Conservation (phyloP, 2,329 filamentous ascomycete species). For the Fusarium heterosporum region DNA sequence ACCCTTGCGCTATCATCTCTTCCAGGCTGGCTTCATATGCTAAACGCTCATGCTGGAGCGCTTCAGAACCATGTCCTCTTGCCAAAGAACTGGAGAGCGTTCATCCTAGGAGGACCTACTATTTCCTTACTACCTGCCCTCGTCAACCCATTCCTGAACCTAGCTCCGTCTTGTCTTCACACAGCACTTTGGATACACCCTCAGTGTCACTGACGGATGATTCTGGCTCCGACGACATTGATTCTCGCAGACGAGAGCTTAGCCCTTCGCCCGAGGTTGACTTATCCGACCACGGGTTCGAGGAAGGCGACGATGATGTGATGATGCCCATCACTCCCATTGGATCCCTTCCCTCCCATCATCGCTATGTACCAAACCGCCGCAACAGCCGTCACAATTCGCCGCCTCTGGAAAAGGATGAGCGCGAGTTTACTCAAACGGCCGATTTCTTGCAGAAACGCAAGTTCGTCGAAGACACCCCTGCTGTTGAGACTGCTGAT, state of each 20-base stretch:
- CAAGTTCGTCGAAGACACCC: conserved; percentile 63
- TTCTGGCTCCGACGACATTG: conserved; percentile 74
- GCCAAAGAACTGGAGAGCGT: conserved; percentile 93
- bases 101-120: conserved; percentile 95
- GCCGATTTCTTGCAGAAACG: conserved; percentile 83
- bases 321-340: conserved; percentile 71
- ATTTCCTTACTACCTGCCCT: conserved; percentile 90
- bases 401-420: conserved; percentile 91
- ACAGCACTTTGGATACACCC: conserved; percentile 77
- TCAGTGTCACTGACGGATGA: conserved; percentile 74
- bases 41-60: conserved; percentile 85
- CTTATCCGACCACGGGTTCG: conserved; percentile 86
- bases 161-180: conserved; percentile 47
- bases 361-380: conserved; percentile 52
- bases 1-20: conserved; percentile 94
- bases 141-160: conserved; percentile 79
- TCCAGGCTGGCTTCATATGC: conserved; percentile 90
- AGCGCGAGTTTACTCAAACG: conserved; percentile 96
- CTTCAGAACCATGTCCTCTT: conserved; percentile 83
- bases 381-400: conserved; percentile 74
- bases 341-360: conserved; percentile 69
- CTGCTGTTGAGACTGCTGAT: conserved; percentile 48
- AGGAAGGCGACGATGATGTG: conserved; percentile 74
- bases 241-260: conserved; percentile 75
- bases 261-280: conserved; percentile 96